Evolutionary conservation across 75 land plant genomes (phyloP).

Genomic region (Larix kaempferi): DNA sequence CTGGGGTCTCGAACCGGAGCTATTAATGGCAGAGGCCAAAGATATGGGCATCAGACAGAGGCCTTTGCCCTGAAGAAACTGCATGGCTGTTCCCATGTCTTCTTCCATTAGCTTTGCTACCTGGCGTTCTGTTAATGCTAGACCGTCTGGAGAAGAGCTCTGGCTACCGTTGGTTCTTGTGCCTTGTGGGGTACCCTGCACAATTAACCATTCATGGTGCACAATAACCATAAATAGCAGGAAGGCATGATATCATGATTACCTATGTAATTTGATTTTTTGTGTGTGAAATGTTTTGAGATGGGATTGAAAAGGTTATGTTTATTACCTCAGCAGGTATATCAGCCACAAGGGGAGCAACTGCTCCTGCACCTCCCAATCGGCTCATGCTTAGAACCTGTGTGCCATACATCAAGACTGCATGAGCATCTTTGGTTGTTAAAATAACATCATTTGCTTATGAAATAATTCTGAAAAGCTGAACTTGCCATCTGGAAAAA

Average conservation of each 20-base stretch:
- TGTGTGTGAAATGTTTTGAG: background rate
- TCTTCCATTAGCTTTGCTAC: conserved; percentile 96
- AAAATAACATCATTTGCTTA: too few species aligned
- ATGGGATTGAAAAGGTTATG: background rate
- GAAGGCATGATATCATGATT: too few species aligned
- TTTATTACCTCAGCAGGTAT: conserved; percentile 61
- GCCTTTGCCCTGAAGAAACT: conserved; percentile 89
- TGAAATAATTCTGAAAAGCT: too few species aligned
- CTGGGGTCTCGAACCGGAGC: conserved; percentile 21
- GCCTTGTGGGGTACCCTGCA: conserved; percentile 1
- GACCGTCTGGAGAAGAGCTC: conserved; percentile 39
- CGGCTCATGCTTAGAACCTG: conserved; percentile 99
- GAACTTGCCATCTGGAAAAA: too few species aligned
- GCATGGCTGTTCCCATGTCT: conserved; percentile 98
- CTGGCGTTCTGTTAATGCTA: conserved; percentile 73
- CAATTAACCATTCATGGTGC: too few species aligned
- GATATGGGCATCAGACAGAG: conserved; percentile 98
- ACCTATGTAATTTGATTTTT: too few species aligned
- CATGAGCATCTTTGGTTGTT: too few species aligned
- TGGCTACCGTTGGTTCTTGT: conserved; percentile 12
- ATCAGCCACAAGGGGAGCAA: conserved; percentile 75
- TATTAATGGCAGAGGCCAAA: conserved; percentile 75
- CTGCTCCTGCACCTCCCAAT: conserved; percentile 89
- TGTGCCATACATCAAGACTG: background rate
- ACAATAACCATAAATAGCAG: too few species aligned